phyloP scores from a whole-genome alignment of 805 yeast species.

The Lipomyces chichibuensis region DNA sequence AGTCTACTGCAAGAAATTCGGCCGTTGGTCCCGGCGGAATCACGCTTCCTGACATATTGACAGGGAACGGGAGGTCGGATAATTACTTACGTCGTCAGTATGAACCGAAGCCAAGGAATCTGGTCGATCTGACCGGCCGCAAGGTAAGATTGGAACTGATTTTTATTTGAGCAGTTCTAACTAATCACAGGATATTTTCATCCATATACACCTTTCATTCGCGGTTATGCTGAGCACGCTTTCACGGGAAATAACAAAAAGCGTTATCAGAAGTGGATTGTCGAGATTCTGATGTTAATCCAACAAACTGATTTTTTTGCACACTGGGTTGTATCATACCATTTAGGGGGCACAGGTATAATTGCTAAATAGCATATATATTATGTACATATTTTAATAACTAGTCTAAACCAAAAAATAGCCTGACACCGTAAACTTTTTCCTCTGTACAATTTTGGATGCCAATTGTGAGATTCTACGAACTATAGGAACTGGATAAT shows the following conservation, averaged over 20 bases:
- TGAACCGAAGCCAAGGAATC: constrained; percentile 11
- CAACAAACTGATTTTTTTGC: not conserved
- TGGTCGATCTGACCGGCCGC: constrained; percentile 15
- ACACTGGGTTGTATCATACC: too few relatives aligned
- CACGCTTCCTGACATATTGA: constrained; percentile 1
- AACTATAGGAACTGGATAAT: not conserved
- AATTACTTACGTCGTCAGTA: constrained; percentile 11
- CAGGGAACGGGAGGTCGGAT: constrained; percentile 9
- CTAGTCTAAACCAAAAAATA: not conserved
- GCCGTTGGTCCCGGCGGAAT: not conserved
- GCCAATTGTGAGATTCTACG: not conserved
- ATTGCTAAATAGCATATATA: not conserved
- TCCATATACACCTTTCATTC: constrained; percentile 14
- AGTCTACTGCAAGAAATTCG: not conserved
- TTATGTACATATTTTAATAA: not conserved
- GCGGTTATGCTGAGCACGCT: constrained; percentile 5
- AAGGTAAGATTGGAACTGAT: not conserved
- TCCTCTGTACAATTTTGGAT: not conserved
- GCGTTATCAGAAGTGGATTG: constrained; percentile 4
- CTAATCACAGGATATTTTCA: constrained; percentile 10
- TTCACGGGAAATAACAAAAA: constrained; percentile 4
- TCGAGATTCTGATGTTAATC: not conserved
- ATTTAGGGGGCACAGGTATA: too few relatives aligned
- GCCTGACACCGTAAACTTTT: not conserved
- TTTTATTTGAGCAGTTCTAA: not conserved